Percentiles rank a stretch among this genome's conserved stretches.
Conservation (phyloP, 176 grass and related monocot species). For the Musa troglodytarum region DNA sequence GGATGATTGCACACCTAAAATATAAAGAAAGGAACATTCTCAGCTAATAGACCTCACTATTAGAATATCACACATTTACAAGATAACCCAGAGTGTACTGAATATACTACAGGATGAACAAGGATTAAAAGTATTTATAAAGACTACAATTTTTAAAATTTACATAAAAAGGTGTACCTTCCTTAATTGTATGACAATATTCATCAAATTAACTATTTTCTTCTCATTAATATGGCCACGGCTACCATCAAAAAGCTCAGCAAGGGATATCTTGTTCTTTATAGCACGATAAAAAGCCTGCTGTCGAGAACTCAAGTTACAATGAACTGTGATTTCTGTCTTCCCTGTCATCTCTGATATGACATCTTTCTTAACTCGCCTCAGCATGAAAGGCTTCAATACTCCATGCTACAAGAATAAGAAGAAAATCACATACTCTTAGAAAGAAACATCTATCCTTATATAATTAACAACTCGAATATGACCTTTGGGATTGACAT, state of each 20-base stretch:
- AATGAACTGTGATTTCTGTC: conserved; percentile 85
- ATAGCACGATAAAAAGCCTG: conserved; percentile 97
- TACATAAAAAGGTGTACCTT: conserved; percentile 49
- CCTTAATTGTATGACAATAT: conserved; percentile 96
- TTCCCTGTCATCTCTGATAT: conserved; percentile 98
- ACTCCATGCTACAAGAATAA: conserved; percentile 71
- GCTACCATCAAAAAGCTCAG: conserved; percentile 73
- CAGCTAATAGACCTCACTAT: not conserved
- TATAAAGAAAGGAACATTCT: conserved; percentile 11
- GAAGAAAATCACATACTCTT: conserved; percentile 6
- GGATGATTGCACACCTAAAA: conserved; percentile 99
- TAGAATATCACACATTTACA: not conserved
- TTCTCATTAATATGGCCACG: conserved; percentile 93
- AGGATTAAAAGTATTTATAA: conserved; percentile 15
- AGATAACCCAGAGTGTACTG: not conserved
- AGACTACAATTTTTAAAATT: not conserved
- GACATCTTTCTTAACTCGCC: conserved; percentile 97
- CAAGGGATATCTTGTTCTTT: conserved; percentile 98
- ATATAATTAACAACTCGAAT: not conserved
- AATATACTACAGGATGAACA: not conserved
- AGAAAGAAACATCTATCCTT: not conserved
- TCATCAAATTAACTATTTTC: conserved; percentile 95
- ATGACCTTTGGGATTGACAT: no score
- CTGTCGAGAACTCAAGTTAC: conserved; percentile 93
- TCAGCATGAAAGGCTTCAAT: conserved; percentile 95